These are phyloP conservation scores for Agrocybe pediades DNA, from an alignment of 768 basidiomycete genomes.

Conservation along the genomic window DNA sequence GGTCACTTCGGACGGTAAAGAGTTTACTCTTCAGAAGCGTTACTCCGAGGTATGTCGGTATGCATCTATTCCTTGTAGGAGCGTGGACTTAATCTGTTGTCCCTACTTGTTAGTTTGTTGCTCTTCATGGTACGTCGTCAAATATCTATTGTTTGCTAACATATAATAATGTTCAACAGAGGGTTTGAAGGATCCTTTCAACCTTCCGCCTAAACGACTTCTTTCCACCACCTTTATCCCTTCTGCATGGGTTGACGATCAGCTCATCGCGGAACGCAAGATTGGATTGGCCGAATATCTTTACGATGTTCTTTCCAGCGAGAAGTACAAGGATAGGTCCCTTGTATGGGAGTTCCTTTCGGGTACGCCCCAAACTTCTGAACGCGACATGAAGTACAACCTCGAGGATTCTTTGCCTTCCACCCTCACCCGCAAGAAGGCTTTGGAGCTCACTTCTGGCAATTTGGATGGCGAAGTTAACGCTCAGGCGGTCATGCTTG, in stretches of 20 bases:
- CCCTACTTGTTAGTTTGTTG: constrained; percentile 27
- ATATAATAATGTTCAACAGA: constrained; percentile 12
- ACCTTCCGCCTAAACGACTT: constrained; percentile 53
- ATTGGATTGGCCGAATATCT: constrained; percentile 46
- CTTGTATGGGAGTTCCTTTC: constrained; percentile 41
- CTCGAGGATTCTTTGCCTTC: constrained; percentile 50
- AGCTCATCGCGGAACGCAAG: constrained; percentile 54
- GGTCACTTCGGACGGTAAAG: constrained; percentile 34
- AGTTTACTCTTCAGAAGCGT: constrained; percentile 30
- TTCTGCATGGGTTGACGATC: constrained; percentile 54
- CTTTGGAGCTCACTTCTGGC: constrained; percentile 22
- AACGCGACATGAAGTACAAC: constrained; percentile 31
- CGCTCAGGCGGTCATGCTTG: constrained; percentile 32
- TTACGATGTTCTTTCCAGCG: constrained; percentile 35
- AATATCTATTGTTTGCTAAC: neutral
- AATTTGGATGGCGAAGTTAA: constrained; percentile 20
- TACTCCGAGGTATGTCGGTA: constrained; percentile 50
- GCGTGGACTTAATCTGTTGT: neutral
- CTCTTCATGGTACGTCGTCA: constrained; percentile 34
- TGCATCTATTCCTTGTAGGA: neutral
- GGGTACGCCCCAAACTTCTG: constrained; percentile 18
- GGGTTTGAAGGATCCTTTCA: constrained; percentile 38
- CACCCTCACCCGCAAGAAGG: constrained; percentile 41
- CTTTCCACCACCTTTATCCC: constrained; percentile 50
- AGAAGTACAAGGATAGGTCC: constrained; percentile 34